A percentile compares a stretch with the other conserved stretches of the same genome.
phyloP scores from a whole-genome alignment of 306 rosid species.

The Fragaria iinumae region DNA sequence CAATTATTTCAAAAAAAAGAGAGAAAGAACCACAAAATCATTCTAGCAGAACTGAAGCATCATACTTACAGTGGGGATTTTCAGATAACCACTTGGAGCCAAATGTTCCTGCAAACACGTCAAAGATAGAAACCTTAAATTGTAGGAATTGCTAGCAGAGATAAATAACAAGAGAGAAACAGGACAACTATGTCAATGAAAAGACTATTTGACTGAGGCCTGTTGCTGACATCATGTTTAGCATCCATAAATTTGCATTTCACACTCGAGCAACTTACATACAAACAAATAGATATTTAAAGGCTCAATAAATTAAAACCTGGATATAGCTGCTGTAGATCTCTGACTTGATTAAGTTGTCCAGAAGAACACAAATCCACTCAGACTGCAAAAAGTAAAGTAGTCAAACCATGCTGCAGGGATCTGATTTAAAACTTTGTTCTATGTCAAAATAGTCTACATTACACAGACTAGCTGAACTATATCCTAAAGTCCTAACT shows the following conservation, averaged over 20 bases:
- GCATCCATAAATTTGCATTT: neutral
- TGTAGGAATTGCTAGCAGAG: neutral
- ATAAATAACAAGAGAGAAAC: neutral
- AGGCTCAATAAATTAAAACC: slow-evolving; percentile 38
- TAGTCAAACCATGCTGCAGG: slow-evolving; percentile 19
- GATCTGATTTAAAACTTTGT: neutral
- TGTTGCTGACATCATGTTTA: neutral
- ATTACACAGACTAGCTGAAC: neutral
- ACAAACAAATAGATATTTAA: neutral
- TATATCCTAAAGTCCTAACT: neutral
- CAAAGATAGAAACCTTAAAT: neutral
- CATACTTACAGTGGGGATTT: slow-evolving; percentile 75
- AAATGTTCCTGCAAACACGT: slow-evolving; percentile 56
- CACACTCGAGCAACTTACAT: slow-evolving; percentile 12
- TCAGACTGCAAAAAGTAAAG: slow-evolving; percentile 47
- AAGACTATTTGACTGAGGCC: neutral
- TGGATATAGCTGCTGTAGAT: slow-evolving; percentile 64
- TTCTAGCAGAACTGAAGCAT: slow-evolving; percentile 8
- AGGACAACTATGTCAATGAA: neutral
- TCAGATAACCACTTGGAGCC: slow-evolving; percentile 79
- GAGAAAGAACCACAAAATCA: neutral
- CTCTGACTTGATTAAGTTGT: slow-evolving; percentile 45
- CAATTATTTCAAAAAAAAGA: no score
- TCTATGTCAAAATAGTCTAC: neutral
- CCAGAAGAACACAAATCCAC: slow-evolving; percentile 51